These are phyloP conservation scores for Kernera saxatilis DNA, from an alignment of 345 rosid genomes.

Conservation along the genomic window DNA sequence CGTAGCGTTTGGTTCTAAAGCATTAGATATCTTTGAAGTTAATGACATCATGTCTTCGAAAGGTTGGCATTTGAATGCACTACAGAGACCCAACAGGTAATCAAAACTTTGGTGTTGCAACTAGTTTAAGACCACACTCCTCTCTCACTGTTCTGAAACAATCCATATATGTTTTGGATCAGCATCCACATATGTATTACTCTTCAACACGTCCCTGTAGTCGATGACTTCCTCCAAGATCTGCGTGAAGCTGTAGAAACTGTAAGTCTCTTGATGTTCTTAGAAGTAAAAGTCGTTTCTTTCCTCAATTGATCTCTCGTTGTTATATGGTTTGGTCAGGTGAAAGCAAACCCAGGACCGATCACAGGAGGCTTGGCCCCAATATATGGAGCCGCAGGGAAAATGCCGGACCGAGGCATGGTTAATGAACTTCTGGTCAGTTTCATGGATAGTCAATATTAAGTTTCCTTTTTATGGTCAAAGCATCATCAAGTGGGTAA, in stretches of 20 bases:
- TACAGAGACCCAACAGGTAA: constrained; percentile 93
- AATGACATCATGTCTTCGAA: constrained; percentile 77
- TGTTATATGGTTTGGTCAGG: constrained; percentile 32
- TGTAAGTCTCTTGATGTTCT: constrained; percentile 40
- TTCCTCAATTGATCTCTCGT: neutral
- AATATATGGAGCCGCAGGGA: constrained; percentile 92
- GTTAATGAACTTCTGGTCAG: constrained; percentile 73
- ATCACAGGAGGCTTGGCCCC: constrained; percentile 81
- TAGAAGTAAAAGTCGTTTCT: neutral
- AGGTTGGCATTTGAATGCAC: constrained; percentile 96
- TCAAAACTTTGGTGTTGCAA: neutral
- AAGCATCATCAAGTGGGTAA: neutral
- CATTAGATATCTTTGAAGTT: constrained; percentile 80
- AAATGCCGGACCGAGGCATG: constrained; percentile 79
- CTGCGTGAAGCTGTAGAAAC: constrained; percentile 65
- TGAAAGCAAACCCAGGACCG: constrained; percentile 81
- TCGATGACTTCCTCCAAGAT: constrained; percentile 60
- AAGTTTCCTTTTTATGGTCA: neutral
- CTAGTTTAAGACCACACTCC: neutral
- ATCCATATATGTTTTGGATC: constrained; percentile 24
- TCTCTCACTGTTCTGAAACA: neutral
- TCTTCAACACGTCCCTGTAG: constrained; percentile 71
- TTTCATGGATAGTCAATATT: constrained; percentile 84
- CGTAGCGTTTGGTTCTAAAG: constrained; percentile 72
- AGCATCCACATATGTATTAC: constrained; percentile 87